A percentile compares a stretch with the other conserved stretches of the same genome.
phyloP scores from a whole-genome alignment of 495 filamentous ascomycete species.

The Trichoderma reesei region DNA sequence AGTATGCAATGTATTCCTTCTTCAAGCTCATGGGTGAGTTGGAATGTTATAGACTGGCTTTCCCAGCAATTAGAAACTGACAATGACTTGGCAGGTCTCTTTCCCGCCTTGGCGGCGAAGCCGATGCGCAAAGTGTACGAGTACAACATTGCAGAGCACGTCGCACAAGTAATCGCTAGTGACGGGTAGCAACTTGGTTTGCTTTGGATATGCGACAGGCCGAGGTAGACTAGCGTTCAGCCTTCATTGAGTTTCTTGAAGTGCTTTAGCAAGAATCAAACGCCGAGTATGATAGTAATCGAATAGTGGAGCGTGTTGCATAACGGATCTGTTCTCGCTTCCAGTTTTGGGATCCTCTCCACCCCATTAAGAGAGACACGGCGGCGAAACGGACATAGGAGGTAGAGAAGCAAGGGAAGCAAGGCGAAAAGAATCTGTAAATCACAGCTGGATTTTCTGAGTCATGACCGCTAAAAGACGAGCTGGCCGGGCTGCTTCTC shows the following conservation, averaged over 20 bases:
- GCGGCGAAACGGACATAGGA: neutral
- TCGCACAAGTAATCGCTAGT: neutral
- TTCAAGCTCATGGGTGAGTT: neutral
- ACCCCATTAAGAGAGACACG: too few relatives aligned
- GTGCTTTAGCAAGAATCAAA: too few relatives aligned
- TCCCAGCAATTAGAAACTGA: neutral
- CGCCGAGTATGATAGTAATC: neutral
- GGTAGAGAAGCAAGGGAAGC: neutral
- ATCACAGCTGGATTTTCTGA: neutral
- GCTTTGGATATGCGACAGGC: neutral
- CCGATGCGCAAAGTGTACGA: neutral
- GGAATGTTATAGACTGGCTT: too few relatives aligned
- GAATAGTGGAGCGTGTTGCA: neutral
- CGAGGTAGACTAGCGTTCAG: neutral
- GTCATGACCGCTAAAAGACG: neutral
- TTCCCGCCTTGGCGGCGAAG: neutral
- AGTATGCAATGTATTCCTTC: slow-evolving; percentile 1
- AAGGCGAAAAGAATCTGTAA: neutral
- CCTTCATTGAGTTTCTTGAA: neutral
- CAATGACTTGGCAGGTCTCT: neutral
- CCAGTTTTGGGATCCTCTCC: neutral
- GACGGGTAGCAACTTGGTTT: neutral
- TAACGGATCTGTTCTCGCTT: neutral
- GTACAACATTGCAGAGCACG: neutral
- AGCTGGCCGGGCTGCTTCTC: neutral